Evolutionary conservation across 257 asterid species (phyloP).

Genomic region (Forsythia suspensa): DNA sequence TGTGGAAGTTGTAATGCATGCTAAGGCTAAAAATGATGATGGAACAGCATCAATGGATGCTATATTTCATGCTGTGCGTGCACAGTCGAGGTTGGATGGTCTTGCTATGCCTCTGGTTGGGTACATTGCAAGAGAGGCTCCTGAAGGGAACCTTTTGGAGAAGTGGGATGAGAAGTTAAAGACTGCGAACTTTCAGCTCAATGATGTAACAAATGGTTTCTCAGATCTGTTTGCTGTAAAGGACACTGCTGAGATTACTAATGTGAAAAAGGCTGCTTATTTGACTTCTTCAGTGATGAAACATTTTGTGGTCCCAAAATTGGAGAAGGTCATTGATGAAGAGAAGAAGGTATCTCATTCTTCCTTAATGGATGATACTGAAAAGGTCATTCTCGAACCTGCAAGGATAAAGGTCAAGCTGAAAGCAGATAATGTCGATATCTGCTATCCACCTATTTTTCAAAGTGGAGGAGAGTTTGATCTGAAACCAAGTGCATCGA

Average conservation of each 20-base stretch:
- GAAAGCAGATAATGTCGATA: slow-evolving; percentile 75
- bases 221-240: slow-evolving; percentile 67
- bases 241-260: slow-evolving; percentile 50
- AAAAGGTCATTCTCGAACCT: slow-evolving; percentile 68
- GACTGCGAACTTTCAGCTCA: slow-evolving; percentile 38
- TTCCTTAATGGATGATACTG: slow-evolving; percentile 67
- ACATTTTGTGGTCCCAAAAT: slow-evolving; percentile 60
- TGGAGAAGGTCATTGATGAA: slow-evolving; percentile 64
- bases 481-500: slow-evolving; percentile 69
- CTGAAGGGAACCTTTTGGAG: slow-evolving; percentile 64
- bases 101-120: slow-evolving; percentile 41
- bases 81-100: slow-evolving; percentile 34
- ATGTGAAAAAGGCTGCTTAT: slow-evolving; percentile 63
- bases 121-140: slow-evolving; percentile 55
- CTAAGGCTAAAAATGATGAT: slow-evolving; percentile 48
- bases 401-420: slow-evolving; percentile 60
- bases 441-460: slow-evolving; percentile 86
- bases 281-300: slow-evolving; percentile 63
- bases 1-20: slow-evolving; percentile 46
- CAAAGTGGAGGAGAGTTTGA: slow-evolving; percentile 81
- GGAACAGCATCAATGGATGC: slow-evolving; percentile 56
- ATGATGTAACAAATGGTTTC: slow-evolving; percentile 62
- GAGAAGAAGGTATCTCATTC: slow-evolving; percentile 73
- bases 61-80: slow-evolving; percentile 36
- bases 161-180: slow-evolving; percentile 58